Percentiles rank a stretch among this genome's conserved stretches.
phyloP scores from a whole-genome alignment of 1,139 yeast species.

The Meyerozyma elateridarum region DNA sequence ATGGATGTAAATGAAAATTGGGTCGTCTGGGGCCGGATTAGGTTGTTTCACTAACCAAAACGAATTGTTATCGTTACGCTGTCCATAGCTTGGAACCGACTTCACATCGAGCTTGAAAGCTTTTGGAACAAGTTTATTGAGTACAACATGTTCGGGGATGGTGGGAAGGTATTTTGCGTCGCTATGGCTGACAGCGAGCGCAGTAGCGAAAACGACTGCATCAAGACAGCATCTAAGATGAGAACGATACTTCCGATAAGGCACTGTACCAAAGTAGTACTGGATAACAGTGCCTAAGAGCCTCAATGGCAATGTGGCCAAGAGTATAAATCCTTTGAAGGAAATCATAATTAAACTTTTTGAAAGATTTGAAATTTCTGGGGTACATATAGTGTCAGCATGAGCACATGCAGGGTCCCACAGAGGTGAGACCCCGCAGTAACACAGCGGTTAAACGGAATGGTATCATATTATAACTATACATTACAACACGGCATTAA shows the following conservation, averaged over 20 bases:
- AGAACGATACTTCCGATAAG: slow-evolving; percentile 11
- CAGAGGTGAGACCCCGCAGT: neutral
- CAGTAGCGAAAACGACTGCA: slow-evolving; percentile 8
- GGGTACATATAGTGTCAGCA: neutral
- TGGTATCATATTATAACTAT: neutral
- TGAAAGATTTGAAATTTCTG: neutral
- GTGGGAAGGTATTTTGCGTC: slow-evolving; percentile 11
- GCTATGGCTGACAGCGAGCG: slow-evolving; percentile 9
- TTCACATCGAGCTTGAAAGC: slow-evolving; percentile 2
- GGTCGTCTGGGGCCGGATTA: slow-evolving; percentile 9
- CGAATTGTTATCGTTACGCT: slow-evolving; percentile 10
- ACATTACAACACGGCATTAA: slow-evolving; percentile 6
- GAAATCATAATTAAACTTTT: neutral
- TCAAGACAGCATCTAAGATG: slow-evolving; percentile 10
- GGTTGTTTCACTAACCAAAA: slow-evolving; percentile 11
- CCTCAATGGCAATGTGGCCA: neutral
- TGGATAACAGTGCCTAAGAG: slow-evolving; percentile 5
- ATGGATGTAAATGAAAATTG: slow-evolving; percentile 13
- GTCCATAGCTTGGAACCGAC: slow-evolving; percentile 12
- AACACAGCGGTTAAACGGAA: neutral
- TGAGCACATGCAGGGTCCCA: slow-evolving; percentile 2
- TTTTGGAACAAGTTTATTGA: slow-evolving; percentile 9
- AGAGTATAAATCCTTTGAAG: neutral
- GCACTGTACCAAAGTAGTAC: slow-evolving; percentile 11
- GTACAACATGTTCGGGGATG: slow-evolving; percentile 10